Evolutionary conservation across 352 stramenopile genomes (phyloP), one percentile per base, ranked within the genome.

Genomic region (Globisporangium spiculum): DNA sequence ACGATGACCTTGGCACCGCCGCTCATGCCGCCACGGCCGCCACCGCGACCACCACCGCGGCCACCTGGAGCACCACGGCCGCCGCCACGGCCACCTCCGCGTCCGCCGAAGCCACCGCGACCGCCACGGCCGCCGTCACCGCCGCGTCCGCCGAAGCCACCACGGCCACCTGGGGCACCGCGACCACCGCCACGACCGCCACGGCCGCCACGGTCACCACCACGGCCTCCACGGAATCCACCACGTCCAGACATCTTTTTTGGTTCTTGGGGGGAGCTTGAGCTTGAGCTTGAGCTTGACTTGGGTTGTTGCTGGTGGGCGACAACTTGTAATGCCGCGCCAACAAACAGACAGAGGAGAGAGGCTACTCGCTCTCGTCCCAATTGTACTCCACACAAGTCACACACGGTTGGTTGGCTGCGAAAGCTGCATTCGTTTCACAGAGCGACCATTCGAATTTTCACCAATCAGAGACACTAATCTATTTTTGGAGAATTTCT

Each of bases 1-100:
- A 99, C 94, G 26, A 99, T 83, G 20, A 99, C 97, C 82, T 99
- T 99, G 61, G 96, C 80, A 34, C 97, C 97, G 26, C 97, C 97
- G 71, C 95, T 96, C 92, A 98, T 98, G 68, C 97, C 96, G 9
- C 91, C 90, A 56, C 82, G 60, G 27, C 84, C 79, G 59, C 90
- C 65, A 12, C 90, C 68, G 54, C 92, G 75, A n/a, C 90, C 76
- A 68, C 92, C 65, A 61, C 89, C 67, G 22, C 86, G 71, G 34
- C 84, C 71, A 62, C 84, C 65, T 26, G 80, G 62, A 16, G 85
- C 68, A 60, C 78, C 60, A 32, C 81, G 68, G 26, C 87, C 74
- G 58, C 77, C 72, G 22, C 74, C 67, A 58, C 79, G 67, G 26
- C 83, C 77, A 66, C 83, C 71, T 48, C 82, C 69, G 52, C 78